These are phyloP conservation scores for Schizosaccharomyces lindneri DNA, from an alignment of 805 yeast species.

Conservation along the genomic window DNA sequence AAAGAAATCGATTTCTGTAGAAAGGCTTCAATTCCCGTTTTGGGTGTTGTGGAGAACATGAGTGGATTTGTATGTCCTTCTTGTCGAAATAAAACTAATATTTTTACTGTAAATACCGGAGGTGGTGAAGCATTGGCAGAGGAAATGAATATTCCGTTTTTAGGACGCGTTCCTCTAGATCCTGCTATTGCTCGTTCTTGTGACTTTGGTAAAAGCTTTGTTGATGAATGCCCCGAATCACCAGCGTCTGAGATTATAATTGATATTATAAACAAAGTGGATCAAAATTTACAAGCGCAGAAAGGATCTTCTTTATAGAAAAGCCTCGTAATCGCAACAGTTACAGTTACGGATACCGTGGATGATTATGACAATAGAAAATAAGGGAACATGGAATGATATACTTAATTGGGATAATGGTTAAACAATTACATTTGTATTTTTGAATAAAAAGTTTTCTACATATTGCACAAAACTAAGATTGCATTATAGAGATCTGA, in stretches of 20 bases:
- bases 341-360: no score
- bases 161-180: constrained; percentile 87
- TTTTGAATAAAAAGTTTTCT: no score
- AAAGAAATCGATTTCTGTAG: constrained; percentile 87
- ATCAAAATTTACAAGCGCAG: background rate
- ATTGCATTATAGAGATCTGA: no score
- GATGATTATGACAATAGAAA: no score
- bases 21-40: constrained; percentile 62
- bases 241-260: constrained; percentile 77
- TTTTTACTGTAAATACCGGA: constrained; percentile 88
- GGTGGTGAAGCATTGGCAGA: constrained; percentile 72
- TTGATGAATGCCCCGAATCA: constrained; percentile 66
- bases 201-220: constrained; percentile 64
- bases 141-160: constrained; percentile 50
- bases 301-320: background rate
- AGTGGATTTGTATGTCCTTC: constrained; percentile 93
- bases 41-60: constrained; percentile 94
- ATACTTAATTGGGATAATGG: no score
- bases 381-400: no score
- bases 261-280: constrained; percentile 30
- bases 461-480: no score
- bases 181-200: constrained; percentile 81
- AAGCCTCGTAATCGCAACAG: no score
- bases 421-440: no score
- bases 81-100: constrained; percentile 72